phyloP scores from a whole-genome alignment of 2,329 filamentous ascomycete species.

The Hymenoscyphus scutula region DNA sequence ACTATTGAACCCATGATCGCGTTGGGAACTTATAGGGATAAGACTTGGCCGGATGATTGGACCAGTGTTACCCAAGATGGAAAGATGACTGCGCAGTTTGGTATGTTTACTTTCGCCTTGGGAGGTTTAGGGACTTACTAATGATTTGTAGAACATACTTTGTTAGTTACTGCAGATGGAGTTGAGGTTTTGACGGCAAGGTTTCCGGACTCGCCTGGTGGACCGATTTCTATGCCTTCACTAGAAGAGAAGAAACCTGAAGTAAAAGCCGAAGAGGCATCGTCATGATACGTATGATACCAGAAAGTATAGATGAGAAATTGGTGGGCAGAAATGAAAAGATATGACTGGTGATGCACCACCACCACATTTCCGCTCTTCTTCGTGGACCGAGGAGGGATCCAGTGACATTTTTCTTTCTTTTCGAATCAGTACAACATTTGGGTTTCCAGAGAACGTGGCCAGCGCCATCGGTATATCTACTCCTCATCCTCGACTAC shows the following conservation, averaged over 20 bases:
- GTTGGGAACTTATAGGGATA: constrained; percentile 83
- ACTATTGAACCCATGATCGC: constrained; percentile 99
- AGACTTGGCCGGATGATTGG: constrained; percentile 99
- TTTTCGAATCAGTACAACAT: too few species aligned
- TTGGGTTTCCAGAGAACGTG: too few species aligned
- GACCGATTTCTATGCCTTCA: constrained; percentile 59
- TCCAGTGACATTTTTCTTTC: too few species aligned
- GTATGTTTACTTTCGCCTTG: constrained; percentile 48
- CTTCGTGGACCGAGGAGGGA: too few species aligned
- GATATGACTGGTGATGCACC: background rate
- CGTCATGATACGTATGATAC: background rate
- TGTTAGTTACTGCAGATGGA: constrained; percentile 79
- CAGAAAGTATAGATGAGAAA: background rate
- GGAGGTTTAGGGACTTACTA: constrained; percentile 14
- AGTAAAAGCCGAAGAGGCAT: background rate
- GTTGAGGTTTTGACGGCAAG: constrained; percentile 77
- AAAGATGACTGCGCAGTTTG: constrained; percentile 87
- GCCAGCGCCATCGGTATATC: too few species aligned
- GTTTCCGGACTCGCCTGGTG: constrained; percentile 65
- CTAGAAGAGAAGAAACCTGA: background rate
- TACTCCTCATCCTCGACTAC: too few species aligned
- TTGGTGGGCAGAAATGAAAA: background rate
- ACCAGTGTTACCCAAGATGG: constrained; percentile 92
- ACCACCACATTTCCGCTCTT: too few species aligned
- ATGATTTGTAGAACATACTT: constrained; percentile 65